Percentiles rank a stretch among this genome's conserved stretches.
phyloP scores from a whole-genome alignment of 305 asterid species.

The Solanum aculeatissimum region DNA sequence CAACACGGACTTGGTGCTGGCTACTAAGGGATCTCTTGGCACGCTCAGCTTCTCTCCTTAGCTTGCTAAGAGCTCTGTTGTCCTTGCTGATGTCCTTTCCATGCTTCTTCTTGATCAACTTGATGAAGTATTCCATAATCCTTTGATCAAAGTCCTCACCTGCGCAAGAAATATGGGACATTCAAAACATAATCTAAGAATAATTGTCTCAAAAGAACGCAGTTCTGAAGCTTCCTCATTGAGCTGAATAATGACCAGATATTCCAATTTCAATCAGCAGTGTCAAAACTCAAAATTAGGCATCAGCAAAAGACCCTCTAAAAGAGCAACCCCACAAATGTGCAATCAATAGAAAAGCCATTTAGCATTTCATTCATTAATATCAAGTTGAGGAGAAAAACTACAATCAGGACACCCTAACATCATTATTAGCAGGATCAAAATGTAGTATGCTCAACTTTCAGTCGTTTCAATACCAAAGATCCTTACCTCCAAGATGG shows the following conservation, averaged over 20 bases:
- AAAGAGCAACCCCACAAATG: neutral
- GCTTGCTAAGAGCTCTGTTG: slow-evolving; percentile 44
- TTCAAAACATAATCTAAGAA: neutral
- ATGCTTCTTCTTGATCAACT: slow-evolving; percentile 41
- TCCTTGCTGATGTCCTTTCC: slow-evolving; percentile 51
- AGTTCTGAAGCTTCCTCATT: neutral
- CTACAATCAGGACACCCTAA: neutral
- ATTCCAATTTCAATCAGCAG: neutral
- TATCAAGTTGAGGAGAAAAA: neutral
- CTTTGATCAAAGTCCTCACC: slow-evolving; percentile 53
- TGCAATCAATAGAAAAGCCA: neutral
- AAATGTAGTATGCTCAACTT: neutral
- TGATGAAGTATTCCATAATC: slow-evolving; percentile 40
- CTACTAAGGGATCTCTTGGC: slow-evolving; percentile 47
- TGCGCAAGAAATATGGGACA: slow-evolving; percentile 1
- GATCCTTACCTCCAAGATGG: slow-evolving; percentile 46
- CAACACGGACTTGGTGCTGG: slow-evolving; percentile 48
- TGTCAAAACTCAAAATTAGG: neutral
- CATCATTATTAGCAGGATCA: neutral
- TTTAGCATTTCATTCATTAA: neutral
- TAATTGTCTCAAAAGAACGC: neutral
- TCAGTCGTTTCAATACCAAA: neutral
- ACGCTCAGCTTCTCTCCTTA: slow-evolving; percentile 43
- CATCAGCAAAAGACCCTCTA: neutral
- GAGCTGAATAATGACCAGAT: neutral